Percentiles rank a stretch among this genome's conserved stretches.
Evolutionary conservation across 257 asterid genomes (phyloP).

Genomic region (Avicennia marina): DNA sequence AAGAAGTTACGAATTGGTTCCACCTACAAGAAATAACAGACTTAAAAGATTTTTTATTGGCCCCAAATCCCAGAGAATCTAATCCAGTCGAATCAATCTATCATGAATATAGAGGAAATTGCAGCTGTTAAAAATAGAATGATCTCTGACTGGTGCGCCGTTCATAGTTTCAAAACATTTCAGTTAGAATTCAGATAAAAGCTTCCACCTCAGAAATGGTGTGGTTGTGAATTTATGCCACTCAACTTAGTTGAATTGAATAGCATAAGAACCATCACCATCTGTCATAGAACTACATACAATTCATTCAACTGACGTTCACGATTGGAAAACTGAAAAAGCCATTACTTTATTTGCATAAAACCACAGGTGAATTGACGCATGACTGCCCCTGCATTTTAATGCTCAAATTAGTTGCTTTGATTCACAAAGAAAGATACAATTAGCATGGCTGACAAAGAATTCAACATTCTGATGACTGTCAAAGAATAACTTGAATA

Average conservation of each 20-base stretch:
- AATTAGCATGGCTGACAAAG: conserved; percentile 13
- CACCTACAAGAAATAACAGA: conserved; percentile 52
- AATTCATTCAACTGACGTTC: not conserved
- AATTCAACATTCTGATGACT: too few relatives aligned
- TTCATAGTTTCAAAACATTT: not conserved
- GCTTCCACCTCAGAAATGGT: conserved; percentile 4
- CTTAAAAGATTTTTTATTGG: not conserved
- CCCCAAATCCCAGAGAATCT: conserved; percentile 11
- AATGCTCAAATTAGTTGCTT: too few relatives aligned
- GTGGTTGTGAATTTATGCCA: conserved; percentile 7
- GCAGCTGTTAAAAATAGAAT: too few relatives aligned
- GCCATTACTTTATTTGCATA: not conserved
- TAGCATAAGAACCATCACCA: conserved; percentile 1
- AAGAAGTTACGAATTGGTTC: conserved; percentile 95
- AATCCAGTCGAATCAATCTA: too few relatives aligned
- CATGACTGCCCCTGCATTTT: too few relatives aligned
- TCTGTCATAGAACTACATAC: not conserved
- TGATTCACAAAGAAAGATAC: not conserved
- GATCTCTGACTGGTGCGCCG: too few relatives aligned
- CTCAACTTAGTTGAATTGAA: not conserved
- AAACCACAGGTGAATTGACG: too few relatives aligned
- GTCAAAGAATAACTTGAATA: too few relatives aligned
- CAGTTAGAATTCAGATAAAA: not conserved
- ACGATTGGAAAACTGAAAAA: not conserved
- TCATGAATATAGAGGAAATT: too few relatives aligned